Base-by-base conservation (phyloP, 305 asterid genomes). In the Rubia balearica region DNA sequence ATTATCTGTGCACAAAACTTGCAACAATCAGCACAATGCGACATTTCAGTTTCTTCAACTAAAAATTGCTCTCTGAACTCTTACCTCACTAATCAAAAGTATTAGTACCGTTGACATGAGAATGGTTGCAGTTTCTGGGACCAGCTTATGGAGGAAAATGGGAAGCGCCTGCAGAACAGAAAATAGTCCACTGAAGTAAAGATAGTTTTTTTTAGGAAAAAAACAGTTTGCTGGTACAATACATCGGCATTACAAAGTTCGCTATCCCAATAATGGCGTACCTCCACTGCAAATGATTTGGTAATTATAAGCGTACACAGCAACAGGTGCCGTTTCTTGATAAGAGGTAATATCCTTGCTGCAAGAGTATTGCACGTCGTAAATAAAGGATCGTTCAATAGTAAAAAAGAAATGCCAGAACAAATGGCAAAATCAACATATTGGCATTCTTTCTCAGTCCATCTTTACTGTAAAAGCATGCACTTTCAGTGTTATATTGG, bases 261-360 rank as follows among this genome's bases (percentile, higher is more conserved):
- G 16, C 33, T 13, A 30, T 36, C 36, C 6, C 10, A 45, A 65
- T 60, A 10, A 10, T 30, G 22, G 27, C 46, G 55, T 82, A 92
- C 98, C 96, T 89, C 98, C 90, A 86, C 87, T 9, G 98, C 96
- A 75, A 93, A 92, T 49, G 97, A 91, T 79, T 92, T 90, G 86
- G 91, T 83, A 73, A 90, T 83, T 22, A 90, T 85, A 65, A 92
- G 83, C 0, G 98, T 90, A 69, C 97, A 89, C 22, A 92, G 96
- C 82, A 92, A 74, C 45, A 90, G 80, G 83, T 92, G 98, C 73
- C 90, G 96, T 24, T 82, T 88, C 83, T 78, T 85, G 74, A 89
- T 89, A 48, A 92, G 87, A 1, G 95, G 90, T 72, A 92, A 66
- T 61, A 86, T 90, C 88, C 87, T 89, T 41, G 64, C 97, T 92